Base-by-base conservation (phyloP, 345 rosid species). In the Kernera saxatilis region DNA sequence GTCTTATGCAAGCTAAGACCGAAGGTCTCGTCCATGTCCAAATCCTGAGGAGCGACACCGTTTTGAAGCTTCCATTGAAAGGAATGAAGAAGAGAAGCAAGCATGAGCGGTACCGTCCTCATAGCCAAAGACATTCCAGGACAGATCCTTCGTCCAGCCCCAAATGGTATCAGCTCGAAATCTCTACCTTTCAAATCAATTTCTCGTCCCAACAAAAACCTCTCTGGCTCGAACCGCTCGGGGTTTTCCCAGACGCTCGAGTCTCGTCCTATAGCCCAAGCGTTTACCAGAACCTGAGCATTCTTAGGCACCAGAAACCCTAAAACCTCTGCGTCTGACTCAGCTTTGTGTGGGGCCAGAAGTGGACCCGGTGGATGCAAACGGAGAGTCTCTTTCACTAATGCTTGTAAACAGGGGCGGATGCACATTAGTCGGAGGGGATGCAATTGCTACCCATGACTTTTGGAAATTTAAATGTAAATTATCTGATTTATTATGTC, bases 191-290 rank as follows among this genome's bases (percentile, higher is more conserved):
- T 43, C 2, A 33, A 5, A 17, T 56, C 56, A 5, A 69, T 45
- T n/a, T 57, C 54, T 11, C 26, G 17, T 14, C 45, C 56, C 4
- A 44, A 15, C 11, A 44, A 44, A 44, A 44, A 44, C 5, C 77
- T 49, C 29, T 84, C 80, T 2, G 82, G 82, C 49, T 49, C 67
- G 12, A 80, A 82, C 26, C 21, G 23, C 3, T 35, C 61, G 0
- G 80, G 61, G 22, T 76, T 53, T 25, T 52, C 65, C 81, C 82
- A 80, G 2, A 53, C 30, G 14, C 6, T 63, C 4, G 78, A 11
- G 50, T 84, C 82, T 26, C 83, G 56, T 26, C 84, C 83, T 14
- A 78, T 63, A 12, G 75, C 75, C 80, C 80, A 78, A 64, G 39
- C 57, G 77, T 73, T 73, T 0, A 72, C 64, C 17, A 72, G 26